phyloP scores from a whole-genome alignment of 257 asterid genomes.

The Solanum okadae region DNA sequence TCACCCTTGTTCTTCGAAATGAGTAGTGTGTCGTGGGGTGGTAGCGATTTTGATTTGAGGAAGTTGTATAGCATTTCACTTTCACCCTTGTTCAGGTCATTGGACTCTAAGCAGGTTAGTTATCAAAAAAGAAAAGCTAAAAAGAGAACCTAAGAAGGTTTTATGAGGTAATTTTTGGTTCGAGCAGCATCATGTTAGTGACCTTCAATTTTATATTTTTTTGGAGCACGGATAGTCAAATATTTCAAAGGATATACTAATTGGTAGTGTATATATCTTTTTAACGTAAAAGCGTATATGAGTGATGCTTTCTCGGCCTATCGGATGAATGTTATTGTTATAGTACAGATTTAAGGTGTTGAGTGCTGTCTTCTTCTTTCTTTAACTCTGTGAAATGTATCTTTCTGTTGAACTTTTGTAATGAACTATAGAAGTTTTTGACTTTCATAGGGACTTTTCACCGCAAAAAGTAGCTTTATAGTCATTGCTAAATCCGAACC shows the following conservation, averaged over 20 bases:
- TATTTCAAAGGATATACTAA: not conserved
- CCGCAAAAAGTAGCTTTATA: not conserved
- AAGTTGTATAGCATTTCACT: not conserved
- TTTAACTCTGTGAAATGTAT: not conserved
- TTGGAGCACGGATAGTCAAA: not conserved
- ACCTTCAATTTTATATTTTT: not conserved
- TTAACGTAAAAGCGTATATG: not conserved
- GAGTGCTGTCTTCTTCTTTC: not conserved
- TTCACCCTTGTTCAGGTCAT: not conserved
- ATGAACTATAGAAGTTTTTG: not conserved
- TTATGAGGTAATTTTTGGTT: not conserved
- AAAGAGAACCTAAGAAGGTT: not conserved
- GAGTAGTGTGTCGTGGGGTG: not conserved
- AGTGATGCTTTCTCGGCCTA: not conserved
- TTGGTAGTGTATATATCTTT: not conserved
- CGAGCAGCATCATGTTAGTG: not conserved
- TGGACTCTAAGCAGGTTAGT: not conserved
- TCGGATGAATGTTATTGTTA: not conserved
- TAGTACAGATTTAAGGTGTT: not conserved
- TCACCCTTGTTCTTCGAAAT: not conserved
- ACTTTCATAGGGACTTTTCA: not conserved
- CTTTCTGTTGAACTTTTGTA: not conserved
- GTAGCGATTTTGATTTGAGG: not conserved
- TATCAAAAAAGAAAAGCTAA: not conserved
- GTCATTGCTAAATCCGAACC: not conserved